These are phyloP conservation scores for Herpotrichia juniperi DNA, from an alignment of 2,329 filamentous ascomycete species.

Conservation along the genomic window DNA sequence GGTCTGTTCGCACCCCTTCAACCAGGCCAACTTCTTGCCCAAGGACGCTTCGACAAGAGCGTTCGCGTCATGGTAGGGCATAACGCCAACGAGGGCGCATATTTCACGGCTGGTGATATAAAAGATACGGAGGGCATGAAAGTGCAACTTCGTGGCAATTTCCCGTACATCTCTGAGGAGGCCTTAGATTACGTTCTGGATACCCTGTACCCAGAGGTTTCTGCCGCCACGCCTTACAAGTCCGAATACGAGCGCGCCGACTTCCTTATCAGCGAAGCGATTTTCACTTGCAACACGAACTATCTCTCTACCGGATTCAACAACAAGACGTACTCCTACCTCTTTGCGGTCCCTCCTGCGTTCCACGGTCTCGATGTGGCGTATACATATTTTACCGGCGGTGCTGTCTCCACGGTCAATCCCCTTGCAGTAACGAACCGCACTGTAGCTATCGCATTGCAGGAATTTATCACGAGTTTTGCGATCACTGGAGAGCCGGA, in stretches of 20 bases:
- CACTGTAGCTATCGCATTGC: slow-evolving; percentile 50
- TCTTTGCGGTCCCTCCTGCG: slow-evolving; percentile 59
- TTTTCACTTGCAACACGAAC: slow-evolving; percentile 60
- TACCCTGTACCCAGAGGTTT: slow-evolving; percentile 58
- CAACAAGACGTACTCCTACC: slow-evolving; percentile 58
- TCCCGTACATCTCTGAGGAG: slow-evolving; percentile 37
- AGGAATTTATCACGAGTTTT: slow-evolving; percentile 54
- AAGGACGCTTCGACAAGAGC: slow-evolving; percentile 44
- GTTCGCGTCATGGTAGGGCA: slow-evolving; percentile 48
- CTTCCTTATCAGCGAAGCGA: slow-evolving; percentile 51
- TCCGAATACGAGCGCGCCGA: slow-evolving; percentile 51
- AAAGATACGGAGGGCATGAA: slow-evolving; percentile 37
- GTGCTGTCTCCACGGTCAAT: slow-evolving; percentile 12
- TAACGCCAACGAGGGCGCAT: slow-evolving; percentile 53
- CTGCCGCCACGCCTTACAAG: slow-evolving; percentile 55
- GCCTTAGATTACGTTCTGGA: slow-evolving; percentile 50
- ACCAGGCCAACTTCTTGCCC: slow-evolving; percentile 41
- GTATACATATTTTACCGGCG: slow-evolving; percentile 60
- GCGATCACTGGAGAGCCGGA: slow-evolving; percentile 47
- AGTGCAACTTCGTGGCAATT: slow-evolving; percentile 25
- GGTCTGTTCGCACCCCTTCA: slow-evolving; percentile 39
- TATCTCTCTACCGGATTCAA: slow-evolving; percentile 55
- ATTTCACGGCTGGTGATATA: slow-evolving; percentile 51
- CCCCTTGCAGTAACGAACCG: slow-evolving; percentile 31
- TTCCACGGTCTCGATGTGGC: slow-evolving; percentile 60